Percentiles rank a stretch among this genome's conserved stretches.
Evolutionary conservation across 306 rosid genomes (phyloP).

Genomic region (Casuarina glauca): DNA sequence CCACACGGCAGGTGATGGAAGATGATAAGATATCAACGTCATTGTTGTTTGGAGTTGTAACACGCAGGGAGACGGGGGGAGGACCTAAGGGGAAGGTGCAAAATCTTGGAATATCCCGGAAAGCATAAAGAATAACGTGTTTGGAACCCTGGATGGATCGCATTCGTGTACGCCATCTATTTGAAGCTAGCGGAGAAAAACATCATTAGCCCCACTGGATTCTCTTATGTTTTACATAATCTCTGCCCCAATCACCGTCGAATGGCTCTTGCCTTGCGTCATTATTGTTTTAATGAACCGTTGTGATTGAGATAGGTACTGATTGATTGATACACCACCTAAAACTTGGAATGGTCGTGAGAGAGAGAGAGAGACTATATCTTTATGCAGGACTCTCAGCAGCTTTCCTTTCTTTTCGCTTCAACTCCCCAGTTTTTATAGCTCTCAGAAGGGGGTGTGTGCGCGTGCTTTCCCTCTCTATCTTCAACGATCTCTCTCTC

Average conservation of each 20-base stretch:
- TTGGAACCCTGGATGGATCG: neutral
- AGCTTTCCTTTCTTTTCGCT: neutral
- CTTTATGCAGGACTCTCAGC: neutral
- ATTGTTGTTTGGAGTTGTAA: too few relatives aligned
- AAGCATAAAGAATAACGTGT: neutral
- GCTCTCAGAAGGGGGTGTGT: neutral
- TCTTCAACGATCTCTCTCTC: neutral
- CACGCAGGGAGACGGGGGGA: too few relatives aligned
- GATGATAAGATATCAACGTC: too few relatives aligned
- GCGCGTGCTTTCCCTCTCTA: neutral
- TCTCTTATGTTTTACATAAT: too few relatives aligned
- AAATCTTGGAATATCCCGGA: neutral
- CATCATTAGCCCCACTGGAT: neutral
- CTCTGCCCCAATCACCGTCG: neutral
- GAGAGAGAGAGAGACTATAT: neutral
- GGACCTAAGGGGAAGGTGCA: neutral
- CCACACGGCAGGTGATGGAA: neutral
- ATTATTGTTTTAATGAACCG: neutral
- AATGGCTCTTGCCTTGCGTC: neutral
- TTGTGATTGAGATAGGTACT: neutral
- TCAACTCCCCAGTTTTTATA: neutral
- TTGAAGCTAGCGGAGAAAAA: neutral
- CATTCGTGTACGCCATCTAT: neutral
- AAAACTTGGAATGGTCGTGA: neutral
- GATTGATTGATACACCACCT: neutral